phyloP scores from a whole-genome alignment of 129 eudicot genomes.

The Apium graveolens region DNA sequence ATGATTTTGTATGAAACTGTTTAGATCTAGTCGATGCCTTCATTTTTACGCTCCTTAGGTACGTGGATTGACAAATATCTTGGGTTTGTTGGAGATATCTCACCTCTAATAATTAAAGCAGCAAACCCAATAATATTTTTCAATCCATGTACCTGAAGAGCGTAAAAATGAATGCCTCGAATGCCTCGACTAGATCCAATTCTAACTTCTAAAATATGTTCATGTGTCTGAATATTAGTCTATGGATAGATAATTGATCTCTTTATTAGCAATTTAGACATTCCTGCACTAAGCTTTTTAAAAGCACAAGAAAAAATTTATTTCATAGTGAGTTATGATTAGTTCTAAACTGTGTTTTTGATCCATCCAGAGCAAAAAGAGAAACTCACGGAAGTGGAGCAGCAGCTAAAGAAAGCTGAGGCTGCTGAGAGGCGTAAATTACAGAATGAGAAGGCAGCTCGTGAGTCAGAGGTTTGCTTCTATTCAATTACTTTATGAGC shows the following conservation, averaged over 20 bases:
- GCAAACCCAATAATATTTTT: too few relatives aligned
- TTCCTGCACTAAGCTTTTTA: not conserved
- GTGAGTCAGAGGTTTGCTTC: conserved; percentile 73
- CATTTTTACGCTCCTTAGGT: not conserved
- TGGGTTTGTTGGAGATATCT: not conserved
- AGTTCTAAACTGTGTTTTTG: not conserved
- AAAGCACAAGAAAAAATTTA: not conserved
- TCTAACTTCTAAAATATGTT: not conserved
- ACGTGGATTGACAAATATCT: not conserved
- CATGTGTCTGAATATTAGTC: not conserved
- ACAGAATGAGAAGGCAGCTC: conserved; percentile 93
- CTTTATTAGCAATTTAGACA: not conserved
- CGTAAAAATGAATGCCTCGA: too few relatives aligned
- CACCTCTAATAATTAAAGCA: too few relatives aligned
- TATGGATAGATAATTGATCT: not conserved
- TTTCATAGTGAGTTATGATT: not conserved
- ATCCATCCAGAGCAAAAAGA: conserved; percentile 69
- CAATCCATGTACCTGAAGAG: too few relatives aligned
- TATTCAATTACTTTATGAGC: not conserved
- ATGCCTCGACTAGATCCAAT: too few relatives aligned
- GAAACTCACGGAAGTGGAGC: conserved; percentile 85
- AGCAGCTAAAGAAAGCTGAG: conserved; percentile 86
- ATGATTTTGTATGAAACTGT: not conserved
- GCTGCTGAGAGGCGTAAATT: conserved; percentile 86
- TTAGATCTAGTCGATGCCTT: not conserved